phyloP scores from a whole-genome alignment of 768 basidiomycete genomes.

The Boletellus ananas region DNA sequence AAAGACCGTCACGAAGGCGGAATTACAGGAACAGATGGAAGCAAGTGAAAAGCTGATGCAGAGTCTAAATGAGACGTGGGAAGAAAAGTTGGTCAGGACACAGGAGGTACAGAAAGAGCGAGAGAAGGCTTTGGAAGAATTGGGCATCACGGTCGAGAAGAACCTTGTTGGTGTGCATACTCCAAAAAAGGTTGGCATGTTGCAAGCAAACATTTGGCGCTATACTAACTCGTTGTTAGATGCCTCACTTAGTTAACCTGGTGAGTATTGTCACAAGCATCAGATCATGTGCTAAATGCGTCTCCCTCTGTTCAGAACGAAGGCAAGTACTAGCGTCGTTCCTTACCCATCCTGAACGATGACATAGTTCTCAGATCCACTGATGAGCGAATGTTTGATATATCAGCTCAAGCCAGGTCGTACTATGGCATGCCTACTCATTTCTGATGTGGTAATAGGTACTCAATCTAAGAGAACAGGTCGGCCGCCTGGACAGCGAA shows the following conservation, averaged over 20 bases:
- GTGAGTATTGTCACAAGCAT: slow-evolving; percentile 44
- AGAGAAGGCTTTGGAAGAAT: slow-evolving; percentile 94
- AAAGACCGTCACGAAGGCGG: slow-evolving; percentile 95
- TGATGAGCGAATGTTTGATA: slow-evolving; percentile 94
- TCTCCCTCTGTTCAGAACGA: slow-evolving; percentile 50
- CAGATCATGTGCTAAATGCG: slow-evolving; percentile 10
- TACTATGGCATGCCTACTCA: slow-evolving; percentile 54
- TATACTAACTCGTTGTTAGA: slow-evolving; percentile 42
- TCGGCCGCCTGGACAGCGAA: slow-evolving; percentile 83
- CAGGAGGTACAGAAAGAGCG: slow-evolving; percentile 95
- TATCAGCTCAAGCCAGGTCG: slow-evolving; percentile 88
- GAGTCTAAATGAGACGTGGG: slow-evolving; percentile 92
- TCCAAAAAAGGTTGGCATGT: slow-evolving; percentile 73
- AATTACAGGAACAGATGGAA: slow-evolving; percentile 95
- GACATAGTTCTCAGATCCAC: slow-evolving; percentile 58
- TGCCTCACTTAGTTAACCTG: slow-evolving; percentile 92
- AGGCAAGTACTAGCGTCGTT: slow-evolving; percentile 41
- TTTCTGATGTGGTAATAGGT: background rate
- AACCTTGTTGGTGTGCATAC: slow-evolving; percentile 95
- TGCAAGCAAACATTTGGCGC: slow-evolving; percentile 2
- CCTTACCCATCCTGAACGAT: slow-evolving; percentile 4
- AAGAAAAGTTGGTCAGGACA: slow-evolving; percentile 87
- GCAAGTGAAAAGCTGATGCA: slow-evolving; percentile 94
- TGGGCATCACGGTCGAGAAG: slow-evolving; percentile 98
- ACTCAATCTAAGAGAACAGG: slow-evolving; percentile 40